Conservation (phyloP, 148 eudicot species). For the Nyssa sinensis region DNA sequence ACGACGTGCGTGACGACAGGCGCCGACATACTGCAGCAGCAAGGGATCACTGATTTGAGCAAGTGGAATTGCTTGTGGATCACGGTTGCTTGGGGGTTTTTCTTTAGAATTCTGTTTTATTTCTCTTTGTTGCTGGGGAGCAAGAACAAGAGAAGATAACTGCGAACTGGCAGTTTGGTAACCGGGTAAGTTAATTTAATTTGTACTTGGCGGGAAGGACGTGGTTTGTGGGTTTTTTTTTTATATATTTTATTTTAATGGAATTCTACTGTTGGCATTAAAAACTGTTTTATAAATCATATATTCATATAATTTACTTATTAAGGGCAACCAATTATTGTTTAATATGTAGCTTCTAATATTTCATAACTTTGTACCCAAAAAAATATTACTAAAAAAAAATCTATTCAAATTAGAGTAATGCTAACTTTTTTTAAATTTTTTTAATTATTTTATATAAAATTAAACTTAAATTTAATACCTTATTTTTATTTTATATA, state of each 20-base stretch:
- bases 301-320: not conserved
- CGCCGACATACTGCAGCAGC: constrained; percentile 56
- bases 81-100: constrained; percentile 88
- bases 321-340: too few relatives aligned
- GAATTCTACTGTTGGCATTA: too few relatives aligned
- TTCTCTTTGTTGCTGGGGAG: constrained; percentile 63
- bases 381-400: too few relatives aligned
- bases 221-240: not conserved
- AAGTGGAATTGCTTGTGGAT: constrained; percentile 74
- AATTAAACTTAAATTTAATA: too few relatives aligned
- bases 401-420: too few relatives aligned
- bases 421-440: too few relatives aligned
- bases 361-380: too few relatives aligned
- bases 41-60: constrained; percentile 67
- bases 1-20: constrained; percentile 77
- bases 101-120: constrained; percentile 78
- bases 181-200: not conserved
- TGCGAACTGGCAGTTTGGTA: not conserved
- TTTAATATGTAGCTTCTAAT: too few relatives aligned
- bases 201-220: not conserved
- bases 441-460: too few relatives aligned
- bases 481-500: too few relatives aligned
- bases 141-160: constrained; percentile 75
- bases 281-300: not conserved
- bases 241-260: too few relatives aligned